Percentiles rank a stretch among this genome's conserved stretches.
These are phyloP conservation scores for Saccharum spontaneum DNA, from an alignment of 176 grass and related monocot species.

Conservation along the genomic window DNA sequence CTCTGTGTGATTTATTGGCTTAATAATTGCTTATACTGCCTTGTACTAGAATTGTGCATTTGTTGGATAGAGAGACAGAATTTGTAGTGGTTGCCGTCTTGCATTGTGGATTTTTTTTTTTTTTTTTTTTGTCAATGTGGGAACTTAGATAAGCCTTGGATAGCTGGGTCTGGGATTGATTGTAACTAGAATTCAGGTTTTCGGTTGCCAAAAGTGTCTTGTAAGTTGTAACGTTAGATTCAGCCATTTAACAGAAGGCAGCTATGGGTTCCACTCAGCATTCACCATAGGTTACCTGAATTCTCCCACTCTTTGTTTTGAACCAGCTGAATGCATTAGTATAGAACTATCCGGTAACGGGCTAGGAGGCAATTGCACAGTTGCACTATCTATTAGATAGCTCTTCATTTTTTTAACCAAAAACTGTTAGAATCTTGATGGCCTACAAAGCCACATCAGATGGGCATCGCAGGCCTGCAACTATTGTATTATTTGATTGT, in stretches of 20 bases:
- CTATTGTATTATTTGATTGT: too few relatives aligned
- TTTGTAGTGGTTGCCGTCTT: not conserved
- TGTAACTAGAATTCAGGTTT: not conserved
- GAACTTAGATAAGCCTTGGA: not conserved
- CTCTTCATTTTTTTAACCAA: not conserved
- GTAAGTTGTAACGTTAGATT: not conserved
- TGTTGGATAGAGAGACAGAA: not conserved
- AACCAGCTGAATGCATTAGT: not conserved
- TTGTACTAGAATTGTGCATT: constrained; percentile 1
- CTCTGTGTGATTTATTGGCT: not conserved
- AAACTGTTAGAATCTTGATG: not conserved
- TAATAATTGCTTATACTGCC: not conserved
- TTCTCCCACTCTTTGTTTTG: not conserved
- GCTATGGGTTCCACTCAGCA: not conserved
- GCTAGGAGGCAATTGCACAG: not conserved
- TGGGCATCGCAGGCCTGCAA: too few relatives aligned
- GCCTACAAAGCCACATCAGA: not conserved
- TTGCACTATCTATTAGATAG: not conserved
- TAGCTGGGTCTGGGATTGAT: not conserved
- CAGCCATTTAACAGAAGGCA: not conserved
- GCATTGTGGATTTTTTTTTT: not conserved
- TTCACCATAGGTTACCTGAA: not conserved
- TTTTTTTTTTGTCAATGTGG: not conserved
- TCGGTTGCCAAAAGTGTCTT: not conserved
- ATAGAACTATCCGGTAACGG: not conserved